Evolutionary conservation across 129 eudicot genomes (phyloP).

Genomic region (Ambrosia trifida): DNA sequence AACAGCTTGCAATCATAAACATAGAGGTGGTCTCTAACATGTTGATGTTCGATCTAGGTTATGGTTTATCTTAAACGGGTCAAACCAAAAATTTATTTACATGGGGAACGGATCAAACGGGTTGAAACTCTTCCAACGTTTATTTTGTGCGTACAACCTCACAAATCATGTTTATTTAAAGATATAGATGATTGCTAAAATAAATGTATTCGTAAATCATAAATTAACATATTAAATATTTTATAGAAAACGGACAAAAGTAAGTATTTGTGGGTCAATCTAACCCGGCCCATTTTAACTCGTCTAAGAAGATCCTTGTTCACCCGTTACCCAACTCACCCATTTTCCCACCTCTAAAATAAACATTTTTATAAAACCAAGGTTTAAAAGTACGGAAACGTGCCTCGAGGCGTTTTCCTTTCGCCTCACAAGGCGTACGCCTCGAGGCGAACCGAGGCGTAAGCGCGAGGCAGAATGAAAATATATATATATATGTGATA

Average conservation of each 20-base stretch:
- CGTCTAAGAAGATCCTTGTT: background rate
- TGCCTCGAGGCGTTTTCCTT: too few species aligned
- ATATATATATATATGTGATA: too few species aligned
- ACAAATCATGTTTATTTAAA: background rate
- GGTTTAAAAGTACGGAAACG: too few species aligned
- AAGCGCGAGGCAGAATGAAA: too few species aligned
- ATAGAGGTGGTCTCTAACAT: background rate
- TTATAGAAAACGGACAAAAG: background rate
- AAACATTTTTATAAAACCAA: too few species aligned
- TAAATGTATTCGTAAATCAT: background rate
- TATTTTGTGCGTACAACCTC: background rate
- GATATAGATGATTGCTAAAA: background rate
- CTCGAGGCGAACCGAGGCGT: too few species aligned
- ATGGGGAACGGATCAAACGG: background rate
- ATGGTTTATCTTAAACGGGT: background rate
- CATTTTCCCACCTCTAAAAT: conserved; percentile 2
- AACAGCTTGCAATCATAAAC: conserved; percentile 9
- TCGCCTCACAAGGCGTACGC: too few species aligned
- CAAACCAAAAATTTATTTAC: background rate
- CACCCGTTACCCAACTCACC: background rate
- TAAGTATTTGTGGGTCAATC: background rate
- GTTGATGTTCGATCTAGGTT: background rate
- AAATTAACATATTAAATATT: background rate
- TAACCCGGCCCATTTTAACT: background rate
- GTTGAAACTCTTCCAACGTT: background rate